Evolutionary conservation across 257 asterid genomes (phyloP).

Genomic region (Euphrasia confusa): DNA sequence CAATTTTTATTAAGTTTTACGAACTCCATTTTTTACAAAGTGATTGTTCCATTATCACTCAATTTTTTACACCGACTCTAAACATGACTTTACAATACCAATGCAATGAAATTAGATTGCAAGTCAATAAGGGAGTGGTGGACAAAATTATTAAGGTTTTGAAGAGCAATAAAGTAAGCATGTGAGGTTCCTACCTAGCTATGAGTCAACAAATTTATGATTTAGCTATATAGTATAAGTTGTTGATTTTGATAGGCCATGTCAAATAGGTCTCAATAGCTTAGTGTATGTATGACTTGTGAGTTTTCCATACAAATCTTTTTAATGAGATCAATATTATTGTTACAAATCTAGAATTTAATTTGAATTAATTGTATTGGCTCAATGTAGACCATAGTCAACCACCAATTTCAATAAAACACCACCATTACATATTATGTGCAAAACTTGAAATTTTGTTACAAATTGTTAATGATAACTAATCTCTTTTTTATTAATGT

Average conservation of each 20-base stretch:
- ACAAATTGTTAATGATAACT: too few relatives aligned
- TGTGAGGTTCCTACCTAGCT: conserved; percentile 26
- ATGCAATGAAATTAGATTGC: not conserved
- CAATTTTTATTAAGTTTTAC: too few relatives aligned
- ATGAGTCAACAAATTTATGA: conserved; percentile 27
- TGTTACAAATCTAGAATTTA: not conserved
- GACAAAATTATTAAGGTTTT: conserved; percentile 47
- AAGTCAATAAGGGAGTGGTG: conserved; percentile 33
- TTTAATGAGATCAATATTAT: not conserved
- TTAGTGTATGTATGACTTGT: too few relatives aligned
- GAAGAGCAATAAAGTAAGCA: conserved; percentile 39
- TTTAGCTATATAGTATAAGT: not conserved
- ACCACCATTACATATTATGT: too few relatives aligned
- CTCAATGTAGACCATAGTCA: not conserved
- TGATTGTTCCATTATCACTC: too few relatives aligned
- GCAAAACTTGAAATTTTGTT: too few relatives aligned
- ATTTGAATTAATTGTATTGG: not conserved
- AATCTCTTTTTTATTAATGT: too few relatives aligned
- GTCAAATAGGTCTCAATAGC: too few relatives aligned
- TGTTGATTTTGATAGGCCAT: not conserved
- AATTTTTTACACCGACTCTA: too few relatives aligned
- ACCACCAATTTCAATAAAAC: not conserved
- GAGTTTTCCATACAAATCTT: not conserved
- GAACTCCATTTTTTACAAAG: too few relatives aligned
- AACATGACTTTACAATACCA: too few relatives aligned